These are phyloP conservation scores for Saccharomycopsis crataegensis DNA, from an alignment of 1,139 yeast species.

Conservation along the genomic window DNA sequence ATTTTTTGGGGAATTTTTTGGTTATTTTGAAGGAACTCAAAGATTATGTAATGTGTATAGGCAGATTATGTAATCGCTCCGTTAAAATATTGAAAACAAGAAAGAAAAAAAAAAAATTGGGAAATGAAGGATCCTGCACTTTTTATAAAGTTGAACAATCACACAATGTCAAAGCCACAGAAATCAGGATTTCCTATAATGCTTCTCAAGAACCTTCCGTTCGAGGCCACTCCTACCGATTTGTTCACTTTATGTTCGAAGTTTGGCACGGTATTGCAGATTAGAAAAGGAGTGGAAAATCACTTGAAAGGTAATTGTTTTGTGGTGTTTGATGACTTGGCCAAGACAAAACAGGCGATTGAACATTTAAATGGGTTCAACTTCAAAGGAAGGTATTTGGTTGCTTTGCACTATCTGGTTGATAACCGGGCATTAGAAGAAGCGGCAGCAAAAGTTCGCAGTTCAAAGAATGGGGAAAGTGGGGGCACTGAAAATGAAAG, in stretches of 20 bases:
- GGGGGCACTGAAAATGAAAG: neutral
- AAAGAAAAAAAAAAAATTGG: too few species aligned
- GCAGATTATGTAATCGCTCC: too few species aligned
- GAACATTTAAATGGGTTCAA: conserved; percentile 46
- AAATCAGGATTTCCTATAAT: conserved; percentile 40
- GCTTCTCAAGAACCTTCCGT: conserved; percentile 44
- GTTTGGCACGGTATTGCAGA: conserved; percentile 41
- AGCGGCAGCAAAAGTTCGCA: conserved; percentile 10
- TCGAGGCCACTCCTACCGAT: conserved; percentile 32
- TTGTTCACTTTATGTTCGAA: conserved; percentile 37
- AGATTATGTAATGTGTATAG: too few species aligned
- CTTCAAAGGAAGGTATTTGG: conserved; percentile 43
- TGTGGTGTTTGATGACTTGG: conserved; percentile 36
- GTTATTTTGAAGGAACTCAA: too few species aligned
- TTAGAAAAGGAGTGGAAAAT: conserved; percentile 34
- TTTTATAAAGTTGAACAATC: neutral
- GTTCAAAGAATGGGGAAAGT: neutral
- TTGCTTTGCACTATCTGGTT: conserved; percentile 35
- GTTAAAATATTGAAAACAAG: too few species aligned
- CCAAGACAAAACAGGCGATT: conserved; percentile 35
- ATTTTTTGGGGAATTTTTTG: too few species aligned
- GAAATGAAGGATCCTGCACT: too few species aligned
- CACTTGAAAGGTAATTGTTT: conserved; percentile 39
- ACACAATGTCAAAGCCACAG: neutral
- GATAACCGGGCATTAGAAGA: conserved; percentile 28